These are phyloP conservation scores for Lactifluus rugatus DNA, from an alignment of 768 basidiomycete genomes.

Conservation along the genomic window DNA sequence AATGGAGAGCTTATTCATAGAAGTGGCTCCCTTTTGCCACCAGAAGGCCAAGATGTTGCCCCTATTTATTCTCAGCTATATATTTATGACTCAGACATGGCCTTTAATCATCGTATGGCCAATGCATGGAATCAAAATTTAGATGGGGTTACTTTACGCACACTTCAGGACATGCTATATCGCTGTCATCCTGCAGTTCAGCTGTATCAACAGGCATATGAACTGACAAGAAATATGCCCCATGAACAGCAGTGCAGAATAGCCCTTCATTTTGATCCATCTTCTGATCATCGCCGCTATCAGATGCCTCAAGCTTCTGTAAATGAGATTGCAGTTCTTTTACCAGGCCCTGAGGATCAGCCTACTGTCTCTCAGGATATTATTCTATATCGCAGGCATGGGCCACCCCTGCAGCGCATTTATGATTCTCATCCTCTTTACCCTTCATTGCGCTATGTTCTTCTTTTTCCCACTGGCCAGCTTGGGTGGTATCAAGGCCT, in stretches of 20 bases:
- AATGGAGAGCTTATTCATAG: neutral
- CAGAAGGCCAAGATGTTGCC: neutral
- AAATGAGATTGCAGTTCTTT: neutral
- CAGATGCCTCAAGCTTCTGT: neutral
- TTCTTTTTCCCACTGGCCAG: neutral
- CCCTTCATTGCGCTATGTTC: neutral
- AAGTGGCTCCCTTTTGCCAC: neutral
- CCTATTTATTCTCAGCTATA: neutral
- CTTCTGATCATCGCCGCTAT: too few relatives aligned
- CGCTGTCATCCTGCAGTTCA: neutral
- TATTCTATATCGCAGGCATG: neutral
- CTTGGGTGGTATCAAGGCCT: neutral
- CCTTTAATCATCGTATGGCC: neutral
- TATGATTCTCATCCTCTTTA: neutral
- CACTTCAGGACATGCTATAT: too few relatives aligned
- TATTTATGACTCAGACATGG: too few relatives aligned
- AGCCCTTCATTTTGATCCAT: constrained; percentile 2
- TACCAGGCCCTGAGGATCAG: neutral
- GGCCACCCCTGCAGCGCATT: neutral
- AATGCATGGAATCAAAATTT: neutral
- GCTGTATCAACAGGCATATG: neutral
- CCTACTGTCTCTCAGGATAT: too few relatives aligned
- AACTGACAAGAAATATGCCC: neutral
- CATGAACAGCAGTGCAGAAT: constrained; percentile 19
- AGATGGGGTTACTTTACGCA: too few relatives aligned